Evolutionary conservation across 192 early-diverging fungal species (phyloP).

Genomic region (Coemansia pectinata): DNA sequence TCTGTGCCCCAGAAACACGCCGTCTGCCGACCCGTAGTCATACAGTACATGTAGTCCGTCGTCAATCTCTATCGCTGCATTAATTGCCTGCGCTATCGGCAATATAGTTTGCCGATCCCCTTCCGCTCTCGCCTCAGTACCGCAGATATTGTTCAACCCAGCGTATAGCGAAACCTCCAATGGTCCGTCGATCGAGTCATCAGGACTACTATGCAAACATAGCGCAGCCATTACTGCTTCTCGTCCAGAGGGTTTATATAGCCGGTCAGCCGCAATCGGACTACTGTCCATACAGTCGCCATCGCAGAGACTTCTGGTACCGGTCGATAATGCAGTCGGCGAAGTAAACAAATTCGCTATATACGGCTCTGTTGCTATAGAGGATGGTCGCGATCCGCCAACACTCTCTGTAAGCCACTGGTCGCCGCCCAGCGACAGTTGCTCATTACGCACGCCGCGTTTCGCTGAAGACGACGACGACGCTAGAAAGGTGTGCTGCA

Average conservation of each 20-base stretch:
- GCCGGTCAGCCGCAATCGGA: slow-evolving; percentile 15
- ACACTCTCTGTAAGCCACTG: neutral
- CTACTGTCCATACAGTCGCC: slow-evolving; percentile 5
- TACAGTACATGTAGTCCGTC: slow-evolving; percentile 20
- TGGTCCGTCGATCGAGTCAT: slow-evolving; percentile 5
- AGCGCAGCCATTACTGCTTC: slow-evolving; percentile 5
- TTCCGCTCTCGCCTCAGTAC: neutral
- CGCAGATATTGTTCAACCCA: slow-evolving; percentile 4
- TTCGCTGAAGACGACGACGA: neutral
- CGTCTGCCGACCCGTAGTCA: neutral
- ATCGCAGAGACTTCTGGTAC: neutral
- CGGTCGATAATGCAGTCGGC: neutral
- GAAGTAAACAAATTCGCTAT: neutral
- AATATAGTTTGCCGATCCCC: neutral
- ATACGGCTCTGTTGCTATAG: neutral
- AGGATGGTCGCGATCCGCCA: neutral
- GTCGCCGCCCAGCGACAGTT: neutral
- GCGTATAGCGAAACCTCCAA: slow-evolving; percentile 6
- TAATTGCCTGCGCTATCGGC: neutral
- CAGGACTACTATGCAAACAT: neutral
- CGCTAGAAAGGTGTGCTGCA: neutral
- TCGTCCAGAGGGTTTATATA: slow-evolving; percentile 9
- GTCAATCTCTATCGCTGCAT: slow-evolving; percentile 24
- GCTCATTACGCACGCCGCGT: neutral
- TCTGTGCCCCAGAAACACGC: slow-evolving; percentile 29